phyloP scores from a whole-genome alignment of 192 early-diverging fungal genomes.

The Linnemannia hyalina region DNA sequence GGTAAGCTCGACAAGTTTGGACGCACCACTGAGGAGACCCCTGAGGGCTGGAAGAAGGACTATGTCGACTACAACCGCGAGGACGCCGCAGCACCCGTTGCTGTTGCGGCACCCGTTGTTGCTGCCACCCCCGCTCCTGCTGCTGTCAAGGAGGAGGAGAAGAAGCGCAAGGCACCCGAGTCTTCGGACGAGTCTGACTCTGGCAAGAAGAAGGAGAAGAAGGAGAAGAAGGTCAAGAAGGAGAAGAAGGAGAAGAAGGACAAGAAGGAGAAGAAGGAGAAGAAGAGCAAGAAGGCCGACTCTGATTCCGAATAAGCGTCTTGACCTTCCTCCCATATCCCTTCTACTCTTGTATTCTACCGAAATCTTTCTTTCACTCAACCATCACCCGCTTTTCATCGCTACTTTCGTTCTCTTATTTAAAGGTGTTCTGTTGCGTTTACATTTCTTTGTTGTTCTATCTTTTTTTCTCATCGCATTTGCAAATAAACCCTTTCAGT shows the following conservation, averaged over 20 bases:
- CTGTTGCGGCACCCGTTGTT: constrained; percentile 20
- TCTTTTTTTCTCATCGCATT: background rate
- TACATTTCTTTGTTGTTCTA: background rate
- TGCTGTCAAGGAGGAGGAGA: constrained; percentile 51
- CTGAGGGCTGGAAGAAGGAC: constrained; percentile 83
- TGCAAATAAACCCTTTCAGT: background rate
- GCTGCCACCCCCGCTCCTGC: constrained; percentile 19
- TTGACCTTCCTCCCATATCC: background rate
- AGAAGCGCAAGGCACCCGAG: constrained; percentile 50
- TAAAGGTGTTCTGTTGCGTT: background rate
- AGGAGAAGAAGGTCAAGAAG: constrained; percentile 65
- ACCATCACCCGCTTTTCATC: background rate
- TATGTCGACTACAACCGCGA: constrained; percentile 78
- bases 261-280: constrained; percentile 59
- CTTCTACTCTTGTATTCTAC: background rate
- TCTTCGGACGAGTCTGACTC: constrained; percentile 47
- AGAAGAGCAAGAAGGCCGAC: constrained; percentile 56
- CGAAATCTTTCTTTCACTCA: background rate
- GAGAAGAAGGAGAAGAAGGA: constrained; percentile 61
- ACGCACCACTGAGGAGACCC: constrained; percentile 88
- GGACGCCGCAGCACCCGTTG: constrained; percentile 50
- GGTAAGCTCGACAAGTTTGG: constrained; percentile 99
- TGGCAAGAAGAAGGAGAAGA: constrained; percentile 57
- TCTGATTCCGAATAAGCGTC: constrained; percentile 40
- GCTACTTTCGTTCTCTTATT: background rate